These are phyloP conservation scores for Nidularia sp. DNA, from an alignment of 768 basidiomycete genomes.

Conservation along the genomic window DNA sequence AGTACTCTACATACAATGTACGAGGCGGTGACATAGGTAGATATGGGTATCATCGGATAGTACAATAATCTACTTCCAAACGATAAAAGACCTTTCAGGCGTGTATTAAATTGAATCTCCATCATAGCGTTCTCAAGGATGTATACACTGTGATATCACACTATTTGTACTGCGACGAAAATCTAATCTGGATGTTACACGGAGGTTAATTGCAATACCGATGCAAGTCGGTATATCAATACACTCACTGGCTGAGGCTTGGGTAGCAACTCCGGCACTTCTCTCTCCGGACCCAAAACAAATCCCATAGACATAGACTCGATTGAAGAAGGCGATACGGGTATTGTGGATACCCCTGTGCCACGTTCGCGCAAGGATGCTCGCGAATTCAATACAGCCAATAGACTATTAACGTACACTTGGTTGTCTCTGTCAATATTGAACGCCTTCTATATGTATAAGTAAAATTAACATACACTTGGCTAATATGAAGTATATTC, in stretches of 20 bases:
- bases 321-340: constrained; percentile 15
- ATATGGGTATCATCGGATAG: too few species aligned
- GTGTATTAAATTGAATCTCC: too few species aligned
- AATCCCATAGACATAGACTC: constrained; percentile 11
- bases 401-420: constrained; percentile 13
- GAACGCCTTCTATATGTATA: not conserved
- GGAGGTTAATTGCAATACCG: not conserved
- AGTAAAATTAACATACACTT: constrained; percentile 12
- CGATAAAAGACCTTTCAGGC: too few species aligned
- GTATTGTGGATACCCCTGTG: constrained; percentile 13
- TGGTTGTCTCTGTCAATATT: not conserved
- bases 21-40: too few species aligned
- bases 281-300: not conserved
- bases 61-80: too few species aligned
- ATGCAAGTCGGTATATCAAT: not conserved
- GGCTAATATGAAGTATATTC: constrained; percentile 9
- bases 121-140: too few species aligned
- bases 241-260: constrained; percentile 8
- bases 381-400: constrained; percentile 12
- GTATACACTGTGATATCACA: too few species aligned
- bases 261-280: not conserved
- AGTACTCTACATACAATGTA: too few species aligned
- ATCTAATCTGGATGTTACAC: too few species aligned
- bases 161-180: not conserved
- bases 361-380: constrained; percentile 3